phyloP scores from a whole-genome alignment of 2,329 filamentous ascomycete genomes.

The Beauveria brongniartii region DNA sequence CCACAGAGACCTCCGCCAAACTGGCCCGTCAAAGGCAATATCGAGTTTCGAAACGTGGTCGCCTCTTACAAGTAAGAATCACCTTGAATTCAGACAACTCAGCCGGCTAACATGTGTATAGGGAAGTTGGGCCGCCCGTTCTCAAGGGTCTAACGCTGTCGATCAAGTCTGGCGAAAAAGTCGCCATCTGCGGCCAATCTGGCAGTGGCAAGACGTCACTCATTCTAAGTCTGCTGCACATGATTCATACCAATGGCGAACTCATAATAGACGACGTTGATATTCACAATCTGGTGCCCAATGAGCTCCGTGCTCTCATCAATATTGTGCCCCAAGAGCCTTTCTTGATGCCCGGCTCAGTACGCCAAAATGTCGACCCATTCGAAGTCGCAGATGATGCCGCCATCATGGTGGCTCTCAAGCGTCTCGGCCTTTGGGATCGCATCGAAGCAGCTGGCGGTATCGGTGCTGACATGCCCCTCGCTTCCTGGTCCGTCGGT shows the following conservation, averaged over 20 bases:
- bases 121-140: slow-evolving; percentile 12
- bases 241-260: slow-evolving; percentile 34
- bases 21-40: slow-evolving; percentile 21
- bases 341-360: slow-evolving; percentile 35
- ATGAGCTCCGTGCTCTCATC: slow-evolving; percentile 33
- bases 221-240: slow-evolving; percentile 34
- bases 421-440: slow-evolving; percentile 35
- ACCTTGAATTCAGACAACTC: background rate
- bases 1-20: slow-evolving; percentile 11
- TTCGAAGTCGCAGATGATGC: slow-evolving; percentile 26
- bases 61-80: slow-evolving; percentile 15
- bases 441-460: slow-evolving; percentile 31
- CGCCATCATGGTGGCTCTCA: slow-evolving; percentile 33
- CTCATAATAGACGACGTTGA: slow-evolving; percentile 36
- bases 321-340: slow-evolving; percentile 44
- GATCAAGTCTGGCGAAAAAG: slow-evolving; percentile 26
- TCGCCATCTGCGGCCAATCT: slow-evolving; percentile 36
- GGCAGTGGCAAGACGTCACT: slow-evolving; percentile 30
- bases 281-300: slow-evolving; percentile 28
- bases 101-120: background rate
- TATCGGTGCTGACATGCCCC: slow-evolving; percentile 25
- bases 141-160: slow-evolving; percentile 23
- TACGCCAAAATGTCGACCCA: slow-evolving; percentile 43
- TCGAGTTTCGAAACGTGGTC: slow-evolving; percentile 20
- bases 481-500: slow-evolving; percentile 29